Evolutionary conservation across 2,329 filamentous ascomycete species (phyloP).

Genomic region (Leptographium galeiforme): DNA sequence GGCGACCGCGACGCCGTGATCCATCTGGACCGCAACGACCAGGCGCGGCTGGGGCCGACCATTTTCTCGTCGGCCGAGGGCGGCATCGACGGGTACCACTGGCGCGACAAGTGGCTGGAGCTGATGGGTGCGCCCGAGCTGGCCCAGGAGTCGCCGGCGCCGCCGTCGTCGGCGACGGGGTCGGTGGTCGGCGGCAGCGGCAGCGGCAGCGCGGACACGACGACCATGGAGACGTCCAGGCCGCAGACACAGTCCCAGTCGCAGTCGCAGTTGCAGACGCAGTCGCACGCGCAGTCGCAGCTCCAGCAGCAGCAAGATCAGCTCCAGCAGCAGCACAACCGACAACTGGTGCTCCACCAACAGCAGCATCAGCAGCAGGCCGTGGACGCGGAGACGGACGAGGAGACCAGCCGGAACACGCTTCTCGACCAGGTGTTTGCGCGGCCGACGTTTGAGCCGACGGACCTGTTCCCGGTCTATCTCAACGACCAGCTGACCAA

Average conservation of each 20-base stretch:
- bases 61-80: constrained; percentile 35
- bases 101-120: constrained; percentile 38
- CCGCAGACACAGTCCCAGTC: not conserved
- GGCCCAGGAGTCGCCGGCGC: constrained; percentile 3
- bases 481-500: constrained; percentile 7
- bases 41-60: constrained; percentile 26
- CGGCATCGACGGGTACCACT: constrained; percentile 29
- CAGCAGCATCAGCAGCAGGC: constrained; percentile 3
- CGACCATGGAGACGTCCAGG: not conserved
- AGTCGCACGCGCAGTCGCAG: not conserved
- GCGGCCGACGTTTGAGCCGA: constrained; percentile 21
- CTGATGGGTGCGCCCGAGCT: constrained; percentile 24
- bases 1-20: constrained; percentile 34
- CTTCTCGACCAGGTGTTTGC: constrained; percentile 24
- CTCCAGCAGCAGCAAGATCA: constrained; percentile 2
- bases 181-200: not conserved
- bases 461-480: constrained; percentile 20
- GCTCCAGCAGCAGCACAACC: not conserved
- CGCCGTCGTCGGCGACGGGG: not conserved
- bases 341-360: not conserved
- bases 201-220: too few species aligned
- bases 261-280: not conserved
- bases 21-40: constrained; percentile 35
- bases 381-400: not conserved
- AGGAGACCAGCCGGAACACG: not conserved